Evolutionary conservation across 1,139 yeast genomes (phyloP).

Genomic region (Suhomyces ambrosiae): DNA sequence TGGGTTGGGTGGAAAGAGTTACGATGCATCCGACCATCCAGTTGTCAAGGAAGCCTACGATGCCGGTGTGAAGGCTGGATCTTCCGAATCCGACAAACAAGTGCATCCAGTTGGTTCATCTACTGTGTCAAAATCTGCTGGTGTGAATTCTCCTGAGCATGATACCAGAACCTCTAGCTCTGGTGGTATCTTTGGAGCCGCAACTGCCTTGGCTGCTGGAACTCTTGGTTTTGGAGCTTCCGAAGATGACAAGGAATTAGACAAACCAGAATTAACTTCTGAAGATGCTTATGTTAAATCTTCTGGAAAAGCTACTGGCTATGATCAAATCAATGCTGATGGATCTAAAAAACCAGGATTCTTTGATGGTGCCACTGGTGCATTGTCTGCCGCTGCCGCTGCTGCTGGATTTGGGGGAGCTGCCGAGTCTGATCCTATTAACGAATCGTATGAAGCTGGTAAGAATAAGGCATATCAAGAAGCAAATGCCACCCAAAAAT

Average conservation of each 20-base stretch:
- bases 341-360: constrained; percentile 12
- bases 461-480: constrained; percentile 12
- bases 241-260: constrained; percentile 9
- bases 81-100: too few relatives aligned
- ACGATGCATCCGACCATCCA: constrained; percentile 9
- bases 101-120: too few relatives aligned
- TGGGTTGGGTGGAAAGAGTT: constrained; percentile 14
- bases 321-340: constrained; percentile 7
- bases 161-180: neutral
- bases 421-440: constrained; percentile 11
- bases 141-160: too few relatives aligned
- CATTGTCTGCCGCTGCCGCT: constrained; percentile 30
- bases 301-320: constrained; percentile 7
- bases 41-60: constrained; percentile 22
- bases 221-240: constrained; percentile 17
- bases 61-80: constrained; percentile 16
- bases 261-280: constrained; percentile 8
- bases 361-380: constrained; percentile 21
- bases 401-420: constrained; percentile 22
- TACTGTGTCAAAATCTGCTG: too few relatives aligned
- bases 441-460: constrained; percentile 22
- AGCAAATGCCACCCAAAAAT: neutral
- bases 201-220: constrained; percentile 15
- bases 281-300: constrained; percentile 15
- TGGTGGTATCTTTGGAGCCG: constrained; percentile 13